phyloP scores from a whole-genome alignment of 1,284 basidiomycete species.

The Fomitopsis pinicola region DNA sequence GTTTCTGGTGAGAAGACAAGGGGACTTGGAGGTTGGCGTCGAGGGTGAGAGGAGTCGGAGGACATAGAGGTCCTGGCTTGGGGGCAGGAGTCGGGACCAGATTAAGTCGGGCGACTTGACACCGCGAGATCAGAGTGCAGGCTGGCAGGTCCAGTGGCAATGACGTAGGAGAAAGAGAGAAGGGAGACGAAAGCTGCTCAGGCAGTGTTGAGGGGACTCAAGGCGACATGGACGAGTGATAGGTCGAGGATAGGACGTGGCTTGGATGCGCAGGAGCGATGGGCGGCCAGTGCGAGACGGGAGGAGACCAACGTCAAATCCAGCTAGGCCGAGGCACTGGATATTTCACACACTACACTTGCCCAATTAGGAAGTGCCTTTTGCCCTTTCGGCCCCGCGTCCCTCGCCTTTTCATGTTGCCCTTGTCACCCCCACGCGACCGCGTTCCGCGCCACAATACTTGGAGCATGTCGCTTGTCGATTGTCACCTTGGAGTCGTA shows the following conservation, averaged over 20 bases:
- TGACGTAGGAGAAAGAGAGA: constrained; percentile 13
- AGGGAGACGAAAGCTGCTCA: constrained; percentile 18
- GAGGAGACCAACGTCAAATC: constrained; percentile 13
- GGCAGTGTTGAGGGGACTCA: constrained; percentile 13
- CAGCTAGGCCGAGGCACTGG: constrained; percentile 3
- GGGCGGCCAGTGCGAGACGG: constrained; percentile 12
- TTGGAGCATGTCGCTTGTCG: neutral
- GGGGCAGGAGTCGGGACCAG: constrained; percentile 7
- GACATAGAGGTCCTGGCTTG: constrained; percentile 42
- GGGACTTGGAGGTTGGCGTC: constrained; percentile 71
- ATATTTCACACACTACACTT: constrained; percentile 14
- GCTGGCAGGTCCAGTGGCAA: constrained; percentile 14
- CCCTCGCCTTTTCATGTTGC: neutral
- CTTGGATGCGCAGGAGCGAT: constrained; percentile 16
- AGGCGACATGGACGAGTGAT: constrained; percentile 26
- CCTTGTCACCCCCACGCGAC: neutral
- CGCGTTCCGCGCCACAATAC: neutral
- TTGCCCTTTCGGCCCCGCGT: constrained; percentile 4
- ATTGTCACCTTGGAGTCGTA: neutral
- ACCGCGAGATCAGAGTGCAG: neutral
- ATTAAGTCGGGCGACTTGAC: constrained; percentile 4
- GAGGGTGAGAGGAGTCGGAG: constrained; percentile 49
- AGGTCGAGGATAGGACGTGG: constrained; percentile 19
- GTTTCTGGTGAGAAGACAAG: constrained; percentile 71
- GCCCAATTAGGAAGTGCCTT: neutral